Conservation (phyloP, 495 filamentous ascomycete species). For the Elaphomyces granulatus region DNA sequence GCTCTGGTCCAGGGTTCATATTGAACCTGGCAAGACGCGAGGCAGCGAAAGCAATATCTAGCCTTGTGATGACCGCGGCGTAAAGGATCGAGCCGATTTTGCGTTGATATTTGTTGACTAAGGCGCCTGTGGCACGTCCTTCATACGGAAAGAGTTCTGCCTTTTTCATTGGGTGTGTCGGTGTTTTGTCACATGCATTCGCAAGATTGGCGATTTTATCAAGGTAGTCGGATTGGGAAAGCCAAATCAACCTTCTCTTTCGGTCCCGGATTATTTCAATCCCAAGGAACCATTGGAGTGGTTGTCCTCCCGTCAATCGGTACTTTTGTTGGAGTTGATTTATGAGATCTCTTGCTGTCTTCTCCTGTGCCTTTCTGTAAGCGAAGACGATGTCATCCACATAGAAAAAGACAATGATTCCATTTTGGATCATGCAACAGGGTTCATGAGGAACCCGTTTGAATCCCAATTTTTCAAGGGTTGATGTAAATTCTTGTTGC, state of each 20-base stretch:
- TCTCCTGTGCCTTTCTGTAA: neutral
- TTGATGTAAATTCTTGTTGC: conserved; percentile 9
- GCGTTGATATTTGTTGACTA: conserved; percentile 11
- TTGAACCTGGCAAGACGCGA: conserved; percentile 9
- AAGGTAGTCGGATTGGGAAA: too few species aligned
- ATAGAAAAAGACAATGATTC: conserved; percentile 15
- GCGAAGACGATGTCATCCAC: conserved; percentile 12
- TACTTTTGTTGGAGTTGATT: conserved; percentile 3
- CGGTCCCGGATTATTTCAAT: conserved; percentile 5
- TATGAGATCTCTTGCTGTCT: conserved; percentile 5
- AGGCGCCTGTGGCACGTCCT: neutral
- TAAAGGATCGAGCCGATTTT: conserved; percentile 15
- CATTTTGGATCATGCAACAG: conserved; percentile 9
- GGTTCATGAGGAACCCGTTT: conserved; percentile 7
- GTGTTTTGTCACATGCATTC: too few species aligned
- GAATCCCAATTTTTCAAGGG: conserved; percentile 9
- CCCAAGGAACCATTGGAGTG: conserved; percentile 7
- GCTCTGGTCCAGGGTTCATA: conserved; percentile 10
- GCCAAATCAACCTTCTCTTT: too few species aligned
- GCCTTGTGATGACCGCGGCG: conserved; percentile 11
- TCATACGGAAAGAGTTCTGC: conserved; percentile 5
- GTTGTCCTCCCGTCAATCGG: conserved; percentile 2
- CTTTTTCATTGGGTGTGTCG: neutral
- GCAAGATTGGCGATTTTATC: too few species aligned
- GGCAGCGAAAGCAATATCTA: conserved; percentile 10